Evolutionary conservation across 2,329 filamentous ascomycete genomes (phyloP).

Genomic region (Aureobasidium sp.): DNA sequence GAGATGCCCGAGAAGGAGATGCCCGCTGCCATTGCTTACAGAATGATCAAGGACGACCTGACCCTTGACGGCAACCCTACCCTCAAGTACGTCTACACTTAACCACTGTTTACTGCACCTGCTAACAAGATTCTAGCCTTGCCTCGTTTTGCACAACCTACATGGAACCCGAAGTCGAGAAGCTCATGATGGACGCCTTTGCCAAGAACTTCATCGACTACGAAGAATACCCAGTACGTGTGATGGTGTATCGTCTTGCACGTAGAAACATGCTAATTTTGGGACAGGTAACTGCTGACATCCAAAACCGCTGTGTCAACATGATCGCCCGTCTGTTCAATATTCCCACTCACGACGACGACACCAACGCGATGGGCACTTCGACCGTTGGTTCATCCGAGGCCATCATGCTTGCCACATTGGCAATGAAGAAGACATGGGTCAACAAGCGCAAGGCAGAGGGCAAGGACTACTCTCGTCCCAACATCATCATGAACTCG

Average conservation of each 20-base stretch:
- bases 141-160: slow-evolving; percentile 97
- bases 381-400: slow-evolving; percentile 92
- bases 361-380: slow-evolving; percentile 79
- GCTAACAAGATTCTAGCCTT: slow-evolving; percentile 60
- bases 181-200: slow-evolving; percentile 93
- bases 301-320: slow-evolving; percentile 83
- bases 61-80: slow-evolving; percentile 93
- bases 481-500: slow-evolving; percentile 96
- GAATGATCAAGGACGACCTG: slow-evolving; percentile 96
- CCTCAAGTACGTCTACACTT: slow-evolving; percentile 67
- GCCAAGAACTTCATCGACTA: slow-evolving; percentile 85
- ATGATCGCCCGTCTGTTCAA: slow-evolving; percentile 90
- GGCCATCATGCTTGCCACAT: slow-evolving; percentile 81
- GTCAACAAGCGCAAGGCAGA: slow-evolving; percentile 85
- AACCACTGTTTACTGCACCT: background rate
- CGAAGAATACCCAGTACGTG: slow-evolving; percentile 49
- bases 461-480: slow-evolving; percentile 81
- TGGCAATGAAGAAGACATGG: slow-evolving; percentile 98
- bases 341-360: slow-evolving; percentile 65
- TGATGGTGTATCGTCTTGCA: too few species aligned
- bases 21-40: slow-evolving; percentile 93
- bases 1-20: slow-evolving; percentile 94
- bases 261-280: too few species aligned
- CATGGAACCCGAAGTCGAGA: slow-evolving; percentile 97
- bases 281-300: slow-evolving; percentile 41